These are phyloP conservation scores for Calonectria honghensis DNA, from an alignment of 2,329 filamentous ascomycete species.

Conservation along the genomic window DNA sequence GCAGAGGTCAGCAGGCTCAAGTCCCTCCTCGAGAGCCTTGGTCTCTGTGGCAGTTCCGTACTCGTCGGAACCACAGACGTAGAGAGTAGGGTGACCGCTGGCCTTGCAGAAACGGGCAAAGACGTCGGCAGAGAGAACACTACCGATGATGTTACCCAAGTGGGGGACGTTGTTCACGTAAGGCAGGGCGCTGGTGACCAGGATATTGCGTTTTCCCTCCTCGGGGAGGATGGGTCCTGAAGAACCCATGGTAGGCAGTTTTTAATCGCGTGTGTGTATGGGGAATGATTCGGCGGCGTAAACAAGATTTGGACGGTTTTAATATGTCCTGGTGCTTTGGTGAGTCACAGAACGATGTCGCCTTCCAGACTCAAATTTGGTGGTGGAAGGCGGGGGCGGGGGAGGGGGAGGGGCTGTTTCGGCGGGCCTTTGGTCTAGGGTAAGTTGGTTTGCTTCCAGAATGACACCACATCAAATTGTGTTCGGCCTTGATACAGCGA, in stretches of 20 bases:
- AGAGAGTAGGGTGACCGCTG: constrained; percentile 86
- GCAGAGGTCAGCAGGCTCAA: constrained; percentile 89
- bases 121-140: constrained; percentile 91
- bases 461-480: neutral
- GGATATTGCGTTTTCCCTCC: constrained; percentile 87
- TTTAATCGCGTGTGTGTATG: constrained; percentile 32
- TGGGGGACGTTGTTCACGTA: constrained; percentile 87
- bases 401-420: constrained; percentile 42
- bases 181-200: constrained; percentile 93
- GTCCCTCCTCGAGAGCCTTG: constrained; percentile 91
- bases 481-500: neutral
- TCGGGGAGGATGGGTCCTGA: constrained; percentile 74
- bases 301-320: constrained; percentile 10
- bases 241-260: constrained; percentile 50
- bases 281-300: constrained; percentile 14
- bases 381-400: constrained; percentile 52
- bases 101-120: constrained; percentile 89
- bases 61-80: constrained; percentile 91
- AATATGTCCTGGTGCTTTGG: constrained; percentile 36
- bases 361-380: constrained; percentile 51
- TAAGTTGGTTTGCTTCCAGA: neutral
- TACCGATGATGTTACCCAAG: constrained; percentile 91
- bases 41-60: constrained; percentile 98
- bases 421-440: constrained; percentile 25
- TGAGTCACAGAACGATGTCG: constrained; percentile 53